Base-by-base conservation (phyloP, 495 filamentous ascomycete genomes). In the Penicillium cosmopolitanum region DNA sequence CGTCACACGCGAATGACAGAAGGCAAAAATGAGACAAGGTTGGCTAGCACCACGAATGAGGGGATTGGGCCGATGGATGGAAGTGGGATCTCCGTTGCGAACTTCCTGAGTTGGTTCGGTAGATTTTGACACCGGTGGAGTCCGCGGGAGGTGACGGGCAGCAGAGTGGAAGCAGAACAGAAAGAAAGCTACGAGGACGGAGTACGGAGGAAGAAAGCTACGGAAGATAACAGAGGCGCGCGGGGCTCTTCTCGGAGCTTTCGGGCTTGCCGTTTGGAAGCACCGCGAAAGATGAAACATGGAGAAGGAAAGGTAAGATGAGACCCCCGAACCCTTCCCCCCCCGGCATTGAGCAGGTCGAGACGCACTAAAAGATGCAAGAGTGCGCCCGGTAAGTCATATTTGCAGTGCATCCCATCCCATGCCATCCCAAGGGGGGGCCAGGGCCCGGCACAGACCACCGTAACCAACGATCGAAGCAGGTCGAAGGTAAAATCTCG, bases 31-130 rank as follows among this genome's bases (percentile, higher is more conserved):
- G 43, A 46, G 57, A 60, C 53, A 57, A 64, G 57, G 53, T 60
- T 64, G 53, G 5, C 56, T 46, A 56, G 51, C 56, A 60, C 12
- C 43, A 46, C 62, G 18, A 19, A 61, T 60, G 43, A 57, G 55
- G 51, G 25, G 57, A 52, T 57, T 57, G 51, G 46, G 12, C 62
- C 62, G 58, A 19, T 34, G 42, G 18, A 19, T 43, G 43, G 36
- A 44, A 28, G 35, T 55, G 28, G 35, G 57, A 60, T 61, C 57
- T 51, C 53, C 57, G 23, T 50, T 19, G 5, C 18, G 10, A 47
- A 38, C 9, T 61, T 55, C 58, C 62, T 31, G 42, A 60, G 57
- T 57, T 35, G 51, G 62, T 38, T 58, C 62, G 57, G 55, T 57
- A 51, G 51, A 52, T 57, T 63, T 55, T 56, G 62, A 61, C 54